Conservation (phyloP, 768 basidiomycete genomes). For the Boletus subcaerulescens region DNA sequence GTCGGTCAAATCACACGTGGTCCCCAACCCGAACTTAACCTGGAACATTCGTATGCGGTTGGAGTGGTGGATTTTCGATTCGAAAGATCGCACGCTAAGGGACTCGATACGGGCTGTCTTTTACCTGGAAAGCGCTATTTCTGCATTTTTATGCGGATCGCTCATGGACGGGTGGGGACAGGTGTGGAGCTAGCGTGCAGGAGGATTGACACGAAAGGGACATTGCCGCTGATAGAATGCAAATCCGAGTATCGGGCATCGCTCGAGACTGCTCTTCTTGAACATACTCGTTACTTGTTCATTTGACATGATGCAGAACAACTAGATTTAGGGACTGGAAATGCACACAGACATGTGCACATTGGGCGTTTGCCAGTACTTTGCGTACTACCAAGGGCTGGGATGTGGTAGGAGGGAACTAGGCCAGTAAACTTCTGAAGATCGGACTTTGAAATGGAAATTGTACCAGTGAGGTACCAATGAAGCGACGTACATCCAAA, state of each 20-base stretch:
- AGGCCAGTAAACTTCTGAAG: too few relatives aligned
- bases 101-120: neutral
- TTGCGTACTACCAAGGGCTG: too few relatives aligned
- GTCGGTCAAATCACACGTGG: neutral
- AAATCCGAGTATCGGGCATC: neutral
- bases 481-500: too few relatives aligned
- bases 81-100: neutral
- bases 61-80: slow-evolving; percentile 10
- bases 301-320: neutral
- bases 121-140: neutral
- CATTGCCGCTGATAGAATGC: slow-evolving; percentile 5
- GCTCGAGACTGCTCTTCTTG: slow-evolving; percentile 3
- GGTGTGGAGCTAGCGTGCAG: slow-evolving; percentile 5
- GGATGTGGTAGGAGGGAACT: too few relatives aligned
- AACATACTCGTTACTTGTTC: neutral
- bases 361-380: too few relatives aligned
- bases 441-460: too few relatives aligned
- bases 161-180: neutral
- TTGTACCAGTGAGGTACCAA: too few relatives aligned
- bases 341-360: too few relatives aligned
- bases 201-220: slow-evolving; percentile 1
- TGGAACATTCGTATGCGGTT: neutral
- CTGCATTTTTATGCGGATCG: slow-evolving; percentile 4
- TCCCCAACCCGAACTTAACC: neutral
- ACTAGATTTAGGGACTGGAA: too few relatives aligned